phyloP scores from a whole-genome alignment of 306 rosid genomes.

The Luffa aegyptiaca region DNA sequence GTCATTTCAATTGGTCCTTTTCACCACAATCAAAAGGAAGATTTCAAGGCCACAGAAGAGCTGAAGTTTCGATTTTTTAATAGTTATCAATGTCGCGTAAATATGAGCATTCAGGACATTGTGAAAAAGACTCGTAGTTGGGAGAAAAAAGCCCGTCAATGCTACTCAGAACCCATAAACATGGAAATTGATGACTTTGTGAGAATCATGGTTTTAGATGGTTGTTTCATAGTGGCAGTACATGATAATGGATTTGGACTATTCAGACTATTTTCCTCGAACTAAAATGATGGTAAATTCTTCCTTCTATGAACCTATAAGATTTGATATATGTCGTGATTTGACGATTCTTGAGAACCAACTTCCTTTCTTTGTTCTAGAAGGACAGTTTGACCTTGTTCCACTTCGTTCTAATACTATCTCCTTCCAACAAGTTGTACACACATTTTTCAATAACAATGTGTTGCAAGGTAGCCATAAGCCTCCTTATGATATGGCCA shows the following conservation, averaged over 20 bases:
- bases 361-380: constrained; percentile 53
- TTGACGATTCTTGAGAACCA: constrained; percentile 68
- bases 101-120: constrained; percentile 1
- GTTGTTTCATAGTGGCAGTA: constrained; percentile 48
- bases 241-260: constrained; percentile 6
- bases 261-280: neutral
- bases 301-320: constrained; percentile 11
- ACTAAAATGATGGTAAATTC: constrained; percentile 35
- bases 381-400: constrained; percentile 16
- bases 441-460: neutral
- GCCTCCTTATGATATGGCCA: no score
- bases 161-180: constrained; percentile 38
- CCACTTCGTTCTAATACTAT: neutral
- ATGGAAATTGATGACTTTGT: constrained; percentile 28
- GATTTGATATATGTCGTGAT: constrained; percentile 21
- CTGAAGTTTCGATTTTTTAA: constrained; percentile 45
- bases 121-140: constrained; percentile 16
- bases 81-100: constrained; percentile 16
- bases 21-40: constrained; percentile 29
- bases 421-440: neutral
- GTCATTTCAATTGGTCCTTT: constrained; percentile 69
- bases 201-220: constrained; percentile 55
- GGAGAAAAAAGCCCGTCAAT: constrained; percentile 37
- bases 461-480: no score
- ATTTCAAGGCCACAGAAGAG: constrained; percentile 44